phyloP scores from a whole-genome alignment of 2,329 filamentous ascomycete species.

The Diaporthe sp. region DNA sequence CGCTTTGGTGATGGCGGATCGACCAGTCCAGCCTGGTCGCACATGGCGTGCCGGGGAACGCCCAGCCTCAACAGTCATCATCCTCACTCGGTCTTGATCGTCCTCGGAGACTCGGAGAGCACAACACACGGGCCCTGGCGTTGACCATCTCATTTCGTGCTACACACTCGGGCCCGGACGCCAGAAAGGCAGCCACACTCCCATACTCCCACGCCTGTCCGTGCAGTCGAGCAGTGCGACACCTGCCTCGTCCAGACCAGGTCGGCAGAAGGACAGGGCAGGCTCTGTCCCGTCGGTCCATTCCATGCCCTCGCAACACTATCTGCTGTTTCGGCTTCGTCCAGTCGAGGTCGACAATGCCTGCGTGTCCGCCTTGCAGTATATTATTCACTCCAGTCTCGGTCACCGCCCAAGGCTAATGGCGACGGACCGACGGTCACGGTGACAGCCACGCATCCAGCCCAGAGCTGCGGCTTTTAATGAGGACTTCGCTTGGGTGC shows the following conservation, averaged over 20 bases:
- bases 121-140: constrained; percentile 33
- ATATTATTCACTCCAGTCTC: background rate
- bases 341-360: background rate
- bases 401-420: background rate
- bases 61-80: constrained; percentile 18
- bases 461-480: constrained; percentile 17
- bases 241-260: background rate
- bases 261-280: background rate
- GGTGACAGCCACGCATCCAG: constrained; percentile 1
- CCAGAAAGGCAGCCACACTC: constrained; percentile 9
- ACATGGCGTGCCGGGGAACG: constrained; percentile 29
- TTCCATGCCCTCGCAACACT: background rate
- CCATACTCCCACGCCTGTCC: background rate
- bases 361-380: background rate
- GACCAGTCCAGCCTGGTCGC: constrained; percentile 24
- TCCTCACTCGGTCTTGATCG: background rate
- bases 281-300: background rate
- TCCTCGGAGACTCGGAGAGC: constrained; percentile 32
- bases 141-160: constrained; percentile 27
- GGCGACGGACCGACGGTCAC: constrained; percentile 8
- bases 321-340: constrained; percentile 1
- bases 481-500: background rate
- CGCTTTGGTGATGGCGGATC: constrained; percentile 33
- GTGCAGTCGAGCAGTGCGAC: constrained; percentile 16
- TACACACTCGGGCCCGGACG: constrained; percentile 24